Percentiles rank a stretch among this genome's conserved stretches.
phyloP scores from a whole-genome alignment of 2,329 filamentous ascomycete genomes.

The Cercospora zeae-maydis region DNA sequence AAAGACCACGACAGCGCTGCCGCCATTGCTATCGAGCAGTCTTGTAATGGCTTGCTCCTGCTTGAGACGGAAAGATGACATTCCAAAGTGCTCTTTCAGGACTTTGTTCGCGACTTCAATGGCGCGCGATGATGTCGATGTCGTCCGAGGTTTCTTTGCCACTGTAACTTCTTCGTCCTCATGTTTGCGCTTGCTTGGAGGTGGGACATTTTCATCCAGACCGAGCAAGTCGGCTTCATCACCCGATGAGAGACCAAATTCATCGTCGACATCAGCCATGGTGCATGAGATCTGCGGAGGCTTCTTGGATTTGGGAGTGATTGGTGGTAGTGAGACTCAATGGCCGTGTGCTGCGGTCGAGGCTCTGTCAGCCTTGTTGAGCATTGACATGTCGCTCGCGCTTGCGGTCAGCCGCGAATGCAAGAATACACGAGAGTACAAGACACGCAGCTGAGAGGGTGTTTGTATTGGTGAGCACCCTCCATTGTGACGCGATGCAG shows the following conservation, averaged over 20 bases:
- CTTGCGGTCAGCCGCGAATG: background rate
- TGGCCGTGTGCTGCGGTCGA: background rate
- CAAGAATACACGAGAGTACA: background rate
- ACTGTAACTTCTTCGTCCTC: background rate
- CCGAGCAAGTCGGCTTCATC: slow-evolving; percentile 28
- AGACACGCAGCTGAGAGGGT: background rate
- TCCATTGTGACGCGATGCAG: background rate
- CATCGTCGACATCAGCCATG: slow-evolving; percentile 24
- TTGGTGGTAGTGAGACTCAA: no score
- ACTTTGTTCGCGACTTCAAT: slow-evolving; percentile 33
- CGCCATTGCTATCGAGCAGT: slow-evolving; percentile 39
- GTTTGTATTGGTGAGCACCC: background rate
- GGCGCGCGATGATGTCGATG: slow-evolving; percentile 6
- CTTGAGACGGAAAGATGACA: slow-evolving; percentile 44
- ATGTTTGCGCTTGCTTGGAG: slow-evolving; percentile 16
- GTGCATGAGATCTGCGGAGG: background rate
- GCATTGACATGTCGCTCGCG: background rate
- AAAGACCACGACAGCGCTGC: slow-evolving; percentile 44
- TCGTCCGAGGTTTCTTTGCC: slow-evolving; percentile 14
- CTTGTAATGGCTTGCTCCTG: slow-evolving; percentile 46
- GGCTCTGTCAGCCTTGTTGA: background rate
- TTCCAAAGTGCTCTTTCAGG: slow-evolving; percentile 42
- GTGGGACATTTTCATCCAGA: slow-evolving; percentile 11
- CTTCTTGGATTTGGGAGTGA: background rate
- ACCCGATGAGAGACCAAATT: slow-evolving; percentile 28